Conservation (phyloP, 1,284 basidiomycete species). For the Ustilago crameri region DNA sequence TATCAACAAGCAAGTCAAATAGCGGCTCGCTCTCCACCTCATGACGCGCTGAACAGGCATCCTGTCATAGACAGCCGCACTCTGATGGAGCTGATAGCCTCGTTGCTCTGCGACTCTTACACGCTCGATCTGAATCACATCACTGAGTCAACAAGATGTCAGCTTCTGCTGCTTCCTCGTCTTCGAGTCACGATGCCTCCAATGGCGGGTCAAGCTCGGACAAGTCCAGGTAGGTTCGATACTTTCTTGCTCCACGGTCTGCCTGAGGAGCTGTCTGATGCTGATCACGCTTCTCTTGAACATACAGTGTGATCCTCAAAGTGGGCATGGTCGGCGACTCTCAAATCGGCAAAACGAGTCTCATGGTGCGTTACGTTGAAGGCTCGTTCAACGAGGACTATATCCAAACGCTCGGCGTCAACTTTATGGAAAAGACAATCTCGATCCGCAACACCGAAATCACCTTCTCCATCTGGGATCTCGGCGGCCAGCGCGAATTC, state of each 20-base stretch:
- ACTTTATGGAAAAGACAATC: constrained; percentile 99
- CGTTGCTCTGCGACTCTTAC: neutral
- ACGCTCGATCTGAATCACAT: neutral
- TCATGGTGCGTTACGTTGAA: constrained; percentile 83
- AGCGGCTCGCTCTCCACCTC: neutral
- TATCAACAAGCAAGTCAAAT: neutral
- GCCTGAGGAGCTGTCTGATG: neutral
- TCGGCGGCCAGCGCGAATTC: constrained; percentile 96
- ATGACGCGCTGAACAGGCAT: neutral
- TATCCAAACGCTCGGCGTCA: constrained; percentile 94
- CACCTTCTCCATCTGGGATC: constrained; percentile 99
- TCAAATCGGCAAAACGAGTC: constrained; percentile 96
- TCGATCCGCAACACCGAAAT: constrained; percentile 96
- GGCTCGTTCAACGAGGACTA: constrained; percentile 82
- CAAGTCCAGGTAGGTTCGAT: constrained; percentile 28
- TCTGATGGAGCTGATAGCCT: neutral
- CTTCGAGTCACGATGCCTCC: constrained; percentile 36
- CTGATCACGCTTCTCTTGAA: neutral
- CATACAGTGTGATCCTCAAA: constrained; percentile 82
- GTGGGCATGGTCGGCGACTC: constrained; percentile 99
- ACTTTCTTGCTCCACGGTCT: no score
- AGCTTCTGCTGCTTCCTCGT: constrained; percentile 35
- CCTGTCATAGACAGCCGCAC: neutral
- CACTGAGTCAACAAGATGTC: constrained; percentile 17
- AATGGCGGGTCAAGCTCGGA: constrained; percentile 23